These are phyloP conservation scores for Sequoiadendron giganteum DNA, from an alignment of 75 land plant genomes.

Conservation along the genomic window DNA sequence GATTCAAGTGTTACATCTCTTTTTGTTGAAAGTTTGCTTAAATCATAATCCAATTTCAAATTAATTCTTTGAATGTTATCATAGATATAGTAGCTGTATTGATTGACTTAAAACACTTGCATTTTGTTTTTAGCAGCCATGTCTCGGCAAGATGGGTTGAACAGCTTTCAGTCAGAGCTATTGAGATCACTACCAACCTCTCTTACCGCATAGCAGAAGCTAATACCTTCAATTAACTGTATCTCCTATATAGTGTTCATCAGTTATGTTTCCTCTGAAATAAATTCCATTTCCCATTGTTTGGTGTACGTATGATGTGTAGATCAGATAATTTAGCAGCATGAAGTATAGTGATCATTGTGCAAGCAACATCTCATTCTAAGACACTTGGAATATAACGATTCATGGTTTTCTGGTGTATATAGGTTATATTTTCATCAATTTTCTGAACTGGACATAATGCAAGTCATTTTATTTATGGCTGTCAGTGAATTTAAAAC, in stretches of 20 bases:
- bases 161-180: neutral
- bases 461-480: neutral
- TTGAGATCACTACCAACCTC: neutral
- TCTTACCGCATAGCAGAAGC: neutral
- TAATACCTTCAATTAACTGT: too few species aligned
- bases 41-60: neutral
- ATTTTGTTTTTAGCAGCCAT: neutral
- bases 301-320: too few species aligned
- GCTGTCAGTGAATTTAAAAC: neutral
- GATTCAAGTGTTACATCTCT: neutral
- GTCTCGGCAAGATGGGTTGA: neutral
- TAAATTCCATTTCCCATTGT: too few species aligned
- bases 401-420: too few species aligned
- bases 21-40: neutral
- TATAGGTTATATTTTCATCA: too few species aligned
- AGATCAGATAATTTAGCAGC: too few species aligned
- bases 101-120: neutral
- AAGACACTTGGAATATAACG: too few species aligned
- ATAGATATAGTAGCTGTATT: neutral
- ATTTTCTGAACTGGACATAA: too few species aligned
- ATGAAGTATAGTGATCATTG: too few species aligned
- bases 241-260: too few species aligned
- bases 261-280: too few species aligned
- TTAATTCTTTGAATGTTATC: neutral
- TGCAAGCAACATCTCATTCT: too few species aligned